Base-by-base conservation (phyloP, 1,284 basidiomycete genomes). In the Pseudozyma hubeiensis region DNA sequence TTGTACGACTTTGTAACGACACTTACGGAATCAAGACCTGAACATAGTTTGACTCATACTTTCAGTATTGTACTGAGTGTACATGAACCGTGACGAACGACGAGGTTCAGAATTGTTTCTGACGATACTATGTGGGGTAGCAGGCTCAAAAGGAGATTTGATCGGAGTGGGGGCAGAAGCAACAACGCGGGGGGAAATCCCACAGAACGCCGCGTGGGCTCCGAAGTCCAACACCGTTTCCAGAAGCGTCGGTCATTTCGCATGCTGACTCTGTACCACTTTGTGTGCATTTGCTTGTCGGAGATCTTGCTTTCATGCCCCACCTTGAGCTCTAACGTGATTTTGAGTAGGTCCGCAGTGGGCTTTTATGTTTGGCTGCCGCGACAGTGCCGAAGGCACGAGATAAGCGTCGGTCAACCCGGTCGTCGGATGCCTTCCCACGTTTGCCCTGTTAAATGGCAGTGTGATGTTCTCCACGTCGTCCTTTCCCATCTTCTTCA, bases 111-210 rank as follows among this genome's bases (percentile, higher is more conserved):
- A 24, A 24, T 24, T 24, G 24, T 2, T 24, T 24, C 24, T 24
- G 24, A 24, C 24, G 24, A 24, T 24, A 24, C 24, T 37, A 1
- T 50, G 35, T 39, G 48, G 44, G 13, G 35, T 39, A 37, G 1
- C 35, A 37, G 35, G 35, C 35, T 37, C 10, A 37, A 14, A 29
- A 4, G 44, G 44, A 29, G 11, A 58, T 29, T 46, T 33, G 10
- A 62, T 62, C 65, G 55, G 65, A 46, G 65, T 68, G 59, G 65
- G 65, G 59, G 51, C 46, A 19, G 51, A 19, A 29, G 19, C 24
- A 19, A 44, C 34, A 41, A 33, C 34, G 53, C 40, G 59, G 40
- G 59, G 59, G 51, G 34, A 52, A 41, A 39, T 30, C 30, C 19
- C 9, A 6, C 17, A 48, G 29, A 44, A 44, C 43, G 14, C 43